Conservation (phyloP, 305 asterid species). For the Solanum chacoense region DNA sequence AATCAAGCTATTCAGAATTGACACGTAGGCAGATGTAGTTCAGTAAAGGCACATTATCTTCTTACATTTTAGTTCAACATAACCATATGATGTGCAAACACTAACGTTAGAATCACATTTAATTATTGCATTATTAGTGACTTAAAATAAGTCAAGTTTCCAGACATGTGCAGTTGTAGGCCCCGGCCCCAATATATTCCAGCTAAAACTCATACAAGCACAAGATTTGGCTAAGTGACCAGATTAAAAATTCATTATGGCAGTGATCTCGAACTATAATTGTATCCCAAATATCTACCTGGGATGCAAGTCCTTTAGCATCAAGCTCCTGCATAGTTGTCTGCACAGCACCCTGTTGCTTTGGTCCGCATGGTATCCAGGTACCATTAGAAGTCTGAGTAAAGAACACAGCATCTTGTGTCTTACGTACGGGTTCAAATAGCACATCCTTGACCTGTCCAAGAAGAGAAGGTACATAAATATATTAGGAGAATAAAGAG, state of each 20-base stretch:
- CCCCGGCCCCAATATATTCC: background rate
- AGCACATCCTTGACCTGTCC: constrained; percentile 81
- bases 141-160: background rate
- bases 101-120: background rate
- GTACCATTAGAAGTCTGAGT: constrained; percentile 40
- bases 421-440: constrained; percentile 94
- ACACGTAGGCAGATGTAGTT: background rate
- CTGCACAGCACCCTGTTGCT: constrained; percentile 71
- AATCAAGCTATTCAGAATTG: background rate
- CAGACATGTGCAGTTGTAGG: background rate
- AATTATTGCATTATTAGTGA: background rate
- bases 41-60: background rate
- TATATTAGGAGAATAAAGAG: background rate
- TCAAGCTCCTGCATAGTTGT: constrained; percentile 84
- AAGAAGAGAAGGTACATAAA: background rate
- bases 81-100: background rate
- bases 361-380: constrained; percentile 93
- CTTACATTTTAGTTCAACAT: background rate
- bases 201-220: background rate
- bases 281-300: constrained; percentile 28
- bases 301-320: constrained; percentile 61
- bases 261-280: background rate
- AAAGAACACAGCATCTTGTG: constrained; percentile 89
- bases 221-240: background rate
- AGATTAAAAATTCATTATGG: background rate